Evolutionary conservation across 2,329 filamentous ascomycete genomes (phyloP).

Genomic region (Xylariomycetidae sp.): DNA sequence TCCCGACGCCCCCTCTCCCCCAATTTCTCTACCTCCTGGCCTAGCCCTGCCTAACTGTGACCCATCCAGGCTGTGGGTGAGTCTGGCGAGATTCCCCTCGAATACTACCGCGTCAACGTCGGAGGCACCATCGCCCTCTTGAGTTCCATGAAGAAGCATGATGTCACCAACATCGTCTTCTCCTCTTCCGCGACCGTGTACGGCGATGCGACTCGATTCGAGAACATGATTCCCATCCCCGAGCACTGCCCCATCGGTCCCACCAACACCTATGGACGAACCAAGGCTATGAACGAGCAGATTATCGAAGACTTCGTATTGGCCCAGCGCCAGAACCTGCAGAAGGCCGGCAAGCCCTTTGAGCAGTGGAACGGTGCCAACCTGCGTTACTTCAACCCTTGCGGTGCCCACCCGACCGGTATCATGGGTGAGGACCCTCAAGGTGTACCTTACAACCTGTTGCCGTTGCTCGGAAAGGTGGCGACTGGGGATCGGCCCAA

Average conservation of each 20-base stretch:
- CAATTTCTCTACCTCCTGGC: slow-evolving; percentile 1
- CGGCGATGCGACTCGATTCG: slow-evolving; percentile 91
- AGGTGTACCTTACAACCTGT: slow-evolving; percentile 91
- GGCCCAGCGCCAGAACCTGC: slow-evolving; percentile 75
- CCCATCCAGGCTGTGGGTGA: slow-evolving; percentile 79
- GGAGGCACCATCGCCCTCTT: slow-evolving; percentile 86
- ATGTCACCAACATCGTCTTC: slow-evolving; percentile 96
- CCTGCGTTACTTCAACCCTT: slow-evolving; percentile 96
- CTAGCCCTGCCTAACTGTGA: slow-evolving; percentile 13
- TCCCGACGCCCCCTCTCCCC: no score
- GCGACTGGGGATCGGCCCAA: slow-evolving; percentile 93
- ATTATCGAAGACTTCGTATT: slow-evolving; percentile 90
- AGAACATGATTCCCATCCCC: slow-evolving; percentile 98
- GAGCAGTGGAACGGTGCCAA: slow-evolving; percentile 91
- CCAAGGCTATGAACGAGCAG: slow-evolving; percentile 86
- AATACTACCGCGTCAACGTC: slow-evolving; percentile 98
- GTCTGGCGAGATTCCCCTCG: slow-evolving; percentile 86
- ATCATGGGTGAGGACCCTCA: slow-evolving; percentile 98
- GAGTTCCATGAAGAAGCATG: slow-evolving; percentile 79
- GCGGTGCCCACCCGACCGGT: slow-evolving; percentile 87
- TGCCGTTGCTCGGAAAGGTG: slow-evolving; percentile 91
- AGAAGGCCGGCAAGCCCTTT: slow-evolving; percentile 72
- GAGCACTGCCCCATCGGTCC: slow-evolving; percentile 94
- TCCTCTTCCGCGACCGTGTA: slow-evolving; percentile 98
- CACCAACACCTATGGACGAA: slow-evolving; percentile 96